phyloP scores from a whole-genome alignment of 179 eudicot genomes.

The Patellifolia procumbens region DNA sequence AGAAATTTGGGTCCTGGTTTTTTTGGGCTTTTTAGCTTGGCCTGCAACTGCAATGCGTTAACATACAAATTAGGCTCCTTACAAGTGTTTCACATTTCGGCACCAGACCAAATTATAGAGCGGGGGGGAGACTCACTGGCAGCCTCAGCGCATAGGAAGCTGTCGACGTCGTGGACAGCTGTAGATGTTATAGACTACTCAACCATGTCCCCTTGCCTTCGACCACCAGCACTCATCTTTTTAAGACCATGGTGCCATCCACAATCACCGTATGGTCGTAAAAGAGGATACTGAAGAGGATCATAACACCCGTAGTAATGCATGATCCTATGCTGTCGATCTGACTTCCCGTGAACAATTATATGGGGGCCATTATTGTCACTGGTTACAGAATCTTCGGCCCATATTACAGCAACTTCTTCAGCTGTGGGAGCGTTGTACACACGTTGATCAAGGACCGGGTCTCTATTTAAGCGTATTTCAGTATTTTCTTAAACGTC shows the following conservation, averaged over 20 bases:
- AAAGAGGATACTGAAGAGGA: conserved; percentile 5
- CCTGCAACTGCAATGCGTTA: no score
- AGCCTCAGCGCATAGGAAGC: neutral
- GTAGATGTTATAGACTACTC: neutral
- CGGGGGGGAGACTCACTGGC: neutral
- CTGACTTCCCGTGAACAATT: neutral
- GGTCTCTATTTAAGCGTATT: neutral
- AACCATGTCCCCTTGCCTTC: neutral
- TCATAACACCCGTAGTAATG: conserved; percentile 20
- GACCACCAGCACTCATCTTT: neutral
- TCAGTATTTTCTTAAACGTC: neutral
- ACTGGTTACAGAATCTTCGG: neutral
- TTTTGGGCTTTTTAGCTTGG: no score
- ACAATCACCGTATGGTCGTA: neutral
- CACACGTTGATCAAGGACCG: neutral
- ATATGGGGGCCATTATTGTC: neutral
- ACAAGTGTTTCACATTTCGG: no score
- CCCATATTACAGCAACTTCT: neutral
- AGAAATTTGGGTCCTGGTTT: no score
- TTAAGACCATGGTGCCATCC: conserved; percentile 4
- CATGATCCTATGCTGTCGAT: neutral
- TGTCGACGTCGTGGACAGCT: neutral
- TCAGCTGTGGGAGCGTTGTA: neutral
- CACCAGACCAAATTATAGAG: no score
- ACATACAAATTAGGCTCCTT: no score